Base-by-base conservation (phyloP, 345 rosid species). In the Hypericum androsaemum region DNA sequence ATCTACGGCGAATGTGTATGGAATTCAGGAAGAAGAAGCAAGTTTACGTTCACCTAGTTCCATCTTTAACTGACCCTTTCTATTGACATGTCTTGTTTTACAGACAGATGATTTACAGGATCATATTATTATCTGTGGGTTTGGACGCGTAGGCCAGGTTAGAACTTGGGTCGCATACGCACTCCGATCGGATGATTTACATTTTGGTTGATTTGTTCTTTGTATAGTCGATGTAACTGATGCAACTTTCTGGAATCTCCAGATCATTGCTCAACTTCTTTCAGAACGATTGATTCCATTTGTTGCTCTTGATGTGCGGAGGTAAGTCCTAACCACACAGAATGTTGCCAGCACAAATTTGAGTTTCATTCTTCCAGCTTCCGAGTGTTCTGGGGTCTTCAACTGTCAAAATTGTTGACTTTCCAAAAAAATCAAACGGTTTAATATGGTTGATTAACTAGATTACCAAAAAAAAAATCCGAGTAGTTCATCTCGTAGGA, bases 51-150 rank as follows among this genome's bases (percentile, higher is more conserved):
- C 32, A 22, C 32, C 32, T 22, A 22, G 13, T 44, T 35, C 17
- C 16, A 6, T 7, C 22, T 50, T 40, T 37, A 48, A 11, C 17
- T 41, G 56, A 41, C 50, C 45, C 41, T 47, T 64, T 65, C 55
- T 53, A 12, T 55, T 61, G 52, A 39, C 36, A 54, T 64, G 52
- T 15, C 53, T 64, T 54, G 68, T 49, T 63, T 59, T 78, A 42
- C 82, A 89, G 98, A 90, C 98, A 0, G 98, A 90, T 79, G 98
- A 90, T 78, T 77, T 90, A 75, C 98, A 87, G 71, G 98, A 72
- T 71, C 98, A 90, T 67, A 90, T 90, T 49, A 87, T 90, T 58
- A 72, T 90, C 17, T 90, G 98, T 62, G 98, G 98, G 66, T 90
- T 87, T 69, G 95, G 96, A 61, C 96, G 98, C 56, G 89, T 82